Percentiles rank a stretch among this genome's conserved stretches.
phyloP scores from a whole-genome alignment of 306 rosid species.

The Adenanthera pavonina region DNA sequence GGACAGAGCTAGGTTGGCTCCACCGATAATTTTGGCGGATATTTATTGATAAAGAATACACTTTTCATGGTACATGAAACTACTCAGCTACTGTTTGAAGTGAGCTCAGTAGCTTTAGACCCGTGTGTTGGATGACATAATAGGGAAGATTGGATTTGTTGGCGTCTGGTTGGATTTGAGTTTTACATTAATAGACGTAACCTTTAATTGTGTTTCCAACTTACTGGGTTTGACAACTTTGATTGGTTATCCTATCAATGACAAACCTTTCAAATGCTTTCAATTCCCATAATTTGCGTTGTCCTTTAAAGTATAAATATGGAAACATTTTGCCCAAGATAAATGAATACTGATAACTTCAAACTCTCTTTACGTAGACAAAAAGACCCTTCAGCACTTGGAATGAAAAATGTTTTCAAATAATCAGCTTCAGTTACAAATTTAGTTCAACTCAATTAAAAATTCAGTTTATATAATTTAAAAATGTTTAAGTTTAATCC shows the following conservation, averaged over 20 bases:
- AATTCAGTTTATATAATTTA: too few relatives aligned
- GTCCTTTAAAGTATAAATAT: too few relatives aligned
- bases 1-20: neutral
- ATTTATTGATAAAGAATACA: neutral
- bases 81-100: neutral
- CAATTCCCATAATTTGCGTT: neutral
- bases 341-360: too few relatives aligned
- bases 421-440: too few relatives aligned
- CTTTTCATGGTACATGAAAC: neutral
- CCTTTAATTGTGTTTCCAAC: neutral
- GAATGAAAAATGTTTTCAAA: too few relatives aligned
- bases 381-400: too few relatives aligned
- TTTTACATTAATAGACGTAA: neutral
- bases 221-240: neutral
- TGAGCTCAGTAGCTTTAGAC: neutral
- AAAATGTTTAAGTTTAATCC: too few relatives aligned
- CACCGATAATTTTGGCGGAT: conserved; percentile 1
- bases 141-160: neutral
- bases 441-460: too few relatives aligned
- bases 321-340: too few relatives aligned
- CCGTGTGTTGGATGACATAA: neutral
- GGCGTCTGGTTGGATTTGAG: neutral
- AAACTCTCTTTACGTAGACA: too few relatives aligned
- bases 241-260: neutral
- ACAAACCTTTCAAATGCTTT: neutral